Evolutionary conservation across 1,139 yeast species (phyloP), one percentile per base, ranked within the genome.

Genomic region (Wickerhamomyces sp.): DNA sequence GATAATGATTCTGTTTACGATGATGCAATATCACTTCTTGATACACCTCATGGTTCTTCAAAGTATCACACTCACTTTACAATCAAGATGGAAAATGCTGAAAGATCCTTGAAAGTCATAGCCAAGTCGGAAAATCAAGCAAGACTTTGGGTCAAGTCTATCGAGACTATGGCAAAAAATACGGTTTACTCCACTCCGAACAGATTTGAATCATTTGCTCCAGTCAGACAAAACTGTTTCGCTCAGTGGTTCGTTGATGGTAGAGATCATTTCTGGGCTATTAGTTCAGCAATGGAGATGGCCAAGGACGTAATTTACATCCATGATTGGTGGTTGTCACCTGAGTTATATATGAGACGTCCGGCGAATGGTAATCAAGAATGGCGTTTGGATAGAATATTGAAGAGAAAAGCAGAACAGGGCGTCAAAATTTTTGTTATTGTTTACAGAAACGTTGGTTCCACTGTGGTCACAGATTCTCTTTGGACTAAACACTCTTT

Each of bases 201-300:
- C 46, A 68, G 98, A 42, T 93, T 93, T 59, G 78, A 70, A 9
- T 86, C 96, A 32, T 93, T 86, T 70, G 96, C 98, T 0, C 99
- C 99, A 0, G 76, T 89, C 1, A 68, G 99, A 44, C 62, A 76
- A 22, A 76, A 86, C 47, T 86, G 87, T 40, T 86, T 76, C 61
- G 96, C 96, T 5, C 95, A 91, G 56, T 91, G 95, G 94, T 81
- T 91, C 63, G 97, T 93, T 6, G 99, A 93, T 61, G 98, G 86
- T 3, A 67, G 97, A 53, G 98, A 93, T 58, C 86, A 93, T 58
- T 84, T 87, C 62, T 93, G 97, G 97, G 94, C 96, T 1, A 78
- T 89, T 5, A 85, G 95, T 28, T 78, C 88, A 6, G 98, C 97
- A 0, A 66, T 91, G 41, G 89, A 83, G 48, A 80, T 86, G 86